Evolutionary conservation across 495 filamentous ascomycete genomes (phyloP), one percentile per base, ranked within the genome.

Genomic region (Usnea hakonensis): DNA sequence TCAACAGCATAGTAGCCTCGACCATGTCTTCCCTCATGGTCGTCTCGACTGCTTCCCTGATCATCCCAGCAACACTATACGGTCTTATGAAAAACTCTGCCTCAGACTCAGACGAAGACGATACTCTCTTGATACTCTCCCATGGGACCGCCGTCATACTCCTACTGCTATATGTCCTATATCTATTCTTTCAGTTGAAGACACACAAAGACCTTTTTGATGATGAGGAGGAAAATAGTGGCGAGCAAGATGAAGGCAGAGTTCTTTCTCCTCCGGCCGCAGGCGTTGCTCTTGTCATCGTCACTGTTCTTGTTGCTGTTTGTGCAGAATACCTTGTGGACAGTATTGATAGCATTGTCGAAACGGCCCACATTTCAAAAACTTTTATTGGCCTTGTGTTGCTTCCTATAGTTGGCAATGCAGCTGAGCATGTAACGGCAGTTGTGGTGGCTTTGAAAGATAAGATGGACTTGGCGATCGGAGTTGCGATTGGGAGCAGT

Each of bases 401-500:
- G 40, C 88, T 98, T 48, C 94, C 94, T 32, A 97, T 98, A 70
- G 94, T 98, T 38, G 94, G 94, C 62, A 98, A 98, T 69, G 94
- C 94, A 2, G 94, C 94, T 11, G 94, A 98, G 75, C 94, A 98
- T 72, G 92, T 95, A 43, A 97, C 94, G 10, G 94, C 94, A 16
- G 87, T 91, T 43, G 87, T 97, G 35, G 93, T 97, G 44, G 90
- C 94, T 0, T 82, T 87, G 69, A 95, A 95, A 77, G 82, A 95
- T 74, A 98, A 98, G 81, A 98, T 97, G 94, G 91, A 97, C 68
- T 81, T 98, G 19, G 93, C 93, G 21, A 90, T 98, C 75, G 89
- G 90, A 21, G 92, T 97, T 28, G 94, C 93, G 11, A 91, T 98
- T 64, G 93, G 93, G 38, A 90, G 86, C 69, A 44, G 88, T 71